These are phyloP conservation scores for Hymenoscyphus occultus DNA, from an alignment of 2,329 filamentous ascomycete genomes.

Conservation along the genomic window DNA sequence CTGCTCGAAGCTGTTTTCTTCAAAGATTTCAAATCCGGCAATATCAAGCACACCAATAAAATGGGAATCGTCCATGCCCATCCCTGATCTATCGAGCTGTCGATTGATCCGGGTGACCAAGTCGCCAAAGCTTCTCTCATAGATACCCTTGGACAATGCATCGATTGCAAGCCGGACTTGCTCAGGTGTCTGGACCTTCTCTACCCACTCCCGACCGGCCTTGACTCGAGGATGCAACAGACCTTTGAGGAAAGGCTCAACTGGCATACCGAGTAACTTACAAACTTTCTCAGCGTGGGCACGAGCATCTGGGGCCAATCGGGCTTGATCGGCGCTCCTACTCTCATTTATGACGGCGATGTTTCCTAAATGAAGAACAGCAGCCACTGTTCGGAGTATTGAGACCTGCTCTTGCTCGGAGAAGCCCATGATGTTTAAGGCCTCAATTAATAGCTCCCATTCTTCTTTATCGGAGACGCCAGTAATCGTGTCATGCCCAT, in stretches of 20 bases:
- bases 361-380: slow-evolving; percentile 91
- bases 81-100: slow-evolving; percentile 82
- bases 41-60: slow-evolving; percentile 99
- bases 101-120: slow-evolving; percentile 88
- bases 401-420: slow-evolving; percentile 76
- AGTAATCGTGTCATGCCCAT: slow-evolving; percentile 86
- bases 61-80: slow-evolving; percentile 80
- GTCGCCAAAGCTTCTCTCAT: slow-evolving; percentile 92
- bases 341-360: slow-evolving; percentile 88
- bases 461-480: slow-evolving; percentile 89
- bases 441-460: slow-evolving; percentile 86
- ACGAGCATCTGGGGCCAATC: slow-evolving; percentile 72
- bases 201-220: slow-evolving; percentile 95
- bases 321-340: slow-evolving; percentile 84
- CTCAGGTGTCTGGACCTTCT: slow-evolving; percentile 96
- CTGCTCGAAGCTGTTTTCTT: slow-evolving; percentile 97
- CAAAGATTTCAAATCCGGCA: slow-evolving; percentile 98
- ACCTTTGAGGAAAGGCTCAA: slow-evolving; percentile 83
- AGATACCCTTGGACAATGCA: slow-evolving; percentile 93
- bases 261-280: slow-evolving; percentile 75
- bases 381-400: slow-evolving; percentile 84
- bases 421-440: slow-evolving; percentile 93
- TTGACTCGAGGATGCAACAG: slow-evolving; percentile 91
- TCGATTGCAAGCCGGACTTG: slow-evolving; percentile 89
- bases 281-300: slow-evolving; percentile 77